These are phyloP conservation scores for Mycena indigotica DNA, from an alignment of 768 basidiomycete species.

Conservation along the genomic window DNA sequence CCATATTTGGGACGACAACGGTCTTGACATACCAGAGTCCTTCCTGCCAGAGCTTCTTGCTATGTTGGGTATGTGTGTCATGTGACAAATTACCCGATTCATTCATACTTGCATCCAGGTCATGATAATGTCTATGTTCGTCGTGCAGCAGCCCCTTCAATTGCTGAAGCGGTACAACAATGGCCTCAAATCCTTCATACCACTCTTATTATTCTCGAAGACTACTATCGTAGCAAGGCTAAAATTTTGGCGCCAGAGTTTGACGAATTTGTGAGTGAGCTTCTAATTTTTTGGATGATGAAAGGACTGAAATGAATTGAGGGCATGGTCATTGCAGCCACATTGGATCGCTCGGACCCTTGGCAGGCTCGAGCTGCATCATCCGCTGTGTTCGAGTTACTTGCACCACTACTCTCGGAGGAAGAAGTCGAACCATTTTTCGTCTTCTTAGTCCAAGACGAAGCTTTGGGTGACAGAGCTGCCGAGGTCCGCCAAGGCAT, in stretches of 20 bases:
- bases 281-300: not conserved
- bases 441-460: constrained; percentile 80
- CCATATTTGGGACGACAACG: constrained; percentile 94
- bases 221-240: constrained; percentile 85
- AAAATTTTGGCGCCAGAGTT: constrained; percentile 89
- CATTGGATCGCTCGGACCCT: constrained; percentile 85
- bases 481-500: constrained; percentile 83
- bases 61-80: constrained; percentile 62
- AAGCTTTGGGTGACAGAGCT: constrained; percentile 84
- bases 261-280: constrained; percentile 77
- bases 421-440: constrained; percentile 74
- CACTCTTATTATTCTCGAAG: constrained; percentile 58
- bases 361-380: constrained; percentile 83
- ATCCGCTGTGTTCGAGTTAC: constrained; percentile 62
- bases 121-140: constrained; percentile 85
- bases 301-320: constrained; percentile 32
- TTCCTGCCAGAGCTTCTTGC: constrained; percentile 59
- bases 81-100: not conserved
- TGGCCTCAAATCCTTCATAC: constrained; percentile 60
- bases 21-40: constrained; percentile 77
- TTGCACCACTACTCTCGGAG: constrained; percentile 67
- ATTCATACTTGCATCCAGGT: constrained; percentile 43
- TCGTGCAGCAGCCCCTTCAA: constrained; percentile 64
- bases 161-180: constrained; percentile 75
- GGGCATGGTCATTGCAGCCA: constrained; percentile 93